Evolutionary conservation across 352 stramenopile genomes (phyloP).

Genomic region (Hyaloperonospora brassicae): DNA sequence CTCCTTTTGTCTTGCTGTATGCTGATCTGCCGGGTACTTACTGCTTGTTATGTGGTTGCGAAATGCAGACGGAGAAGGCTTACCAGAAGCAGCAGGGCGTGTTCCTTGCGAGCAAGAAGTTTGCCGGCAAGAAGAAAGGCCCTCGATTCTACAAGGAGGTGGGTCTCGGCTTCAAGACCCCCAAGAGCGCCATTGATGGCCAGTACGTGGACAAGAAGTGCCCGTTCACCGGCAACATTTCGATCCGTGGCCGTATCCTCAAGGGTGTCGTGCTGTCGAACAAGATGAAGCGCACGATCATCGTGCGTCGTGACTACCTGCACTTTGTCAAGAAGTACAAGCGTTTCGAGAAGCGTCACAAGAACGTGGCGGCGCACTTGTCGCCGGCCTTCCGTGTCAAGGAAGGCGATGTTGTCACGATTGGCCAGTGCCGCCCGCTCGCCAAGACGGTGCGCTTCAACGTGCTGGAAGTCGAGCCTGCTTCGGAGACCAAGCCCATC

Average conservation of each 20-base stretch:
- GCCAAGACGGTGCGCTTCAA: slow-evolving; percentile 99
- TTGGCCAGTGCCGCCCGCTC: slow-evolving; percentile 98
- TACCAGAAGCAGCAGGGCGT: slow-evolving; percentile 99
- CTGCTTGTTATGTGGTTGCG: not conserved
- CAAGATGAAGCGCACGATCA: slow-evolving; percentile 99
- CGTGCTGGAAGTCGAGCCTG: slow-evolving; percentile 95
- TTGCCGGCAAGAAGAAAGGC: slow-evolving; percentile 90
- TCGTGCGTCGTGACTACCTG: slow-evolving; percentile 99
- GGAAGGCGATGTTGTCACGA: slow-evolving; percentile 98
- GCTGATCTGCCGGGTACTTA: too few relatives aligned
- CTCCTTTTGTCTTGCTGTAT: not conserved
- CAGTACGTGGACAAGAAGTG: slow-evolving; percentile 99
- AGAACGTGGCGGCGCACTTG: slow-evolving; percentile 98
- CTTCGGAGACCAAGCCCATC: slow-evolving; percentile 92
- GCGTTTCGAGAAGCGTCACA: slow-evolving; percentile 99
- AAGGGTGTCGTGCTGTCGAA: slow-evolving; percentile 98
- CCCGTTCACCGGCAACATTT: slow-evolving; percentile 99
- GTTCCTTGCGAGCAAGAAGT: slow-evolving; percentile 96
- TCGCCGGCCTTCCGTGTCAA: slow-evolving; percentile 97
- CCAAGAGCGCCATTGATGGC: slow-evolving; percentile 90
- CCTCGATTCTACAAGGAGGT: slow-evolving; percentile 96
- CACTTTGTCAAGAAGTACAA: slow-evolving; percentile 99
- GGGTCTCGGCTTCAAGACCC: slow-evolving; percentile 98
- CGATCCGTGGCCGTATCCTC: slow-evolving; percentile 96
- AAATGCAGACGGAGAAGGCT: slow-evolving; percentile 93